Base-by-base conservation (phyloP, 441 rosid species). In the Jatropha multifida region DNA sequence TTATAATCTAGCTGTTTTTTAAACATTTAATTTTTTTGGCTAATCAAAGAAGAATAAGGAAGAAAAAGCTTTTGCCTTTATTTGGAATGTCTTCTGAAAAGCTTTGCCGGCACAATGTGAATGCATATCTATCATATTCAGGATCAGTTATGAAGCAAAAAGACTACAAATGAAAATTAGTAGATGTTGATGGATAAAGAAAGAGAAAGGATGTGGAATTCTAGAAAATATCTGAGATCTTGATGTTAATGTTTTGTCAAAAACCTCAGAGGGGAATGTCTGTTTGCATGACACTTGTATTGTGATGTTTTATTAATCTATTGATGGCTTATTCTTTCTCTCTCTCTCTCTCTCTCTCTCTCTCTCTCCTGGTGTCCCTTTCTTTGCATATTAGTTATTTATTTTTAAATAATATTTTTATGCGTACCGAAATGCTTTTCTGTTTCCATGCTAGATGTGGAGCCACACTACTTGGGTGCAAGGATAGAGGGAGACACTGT, bases 391-490 rank as follows among this genome's bases (percentile, higher is more conserved):
- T 14, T 51, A 56, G 52, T 8, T 76, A 59, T 69, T 51, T 13
- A 14, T 59, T 58, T 60, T 64, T 40, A 62, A 69, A 56, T 51
- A 72, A n/a, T 13, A 27, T 13, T 72, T 59, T 13, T 49, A 1
- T 59, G 18, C 58, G 32, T 76, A 66, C 77, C 65, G 37, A 70
- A 67, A 66, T 66, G 48, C n/a, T 69, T 76, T 75, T 69, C 55
- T 74, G 71, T 79, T 77, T 73, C 55, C 11, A 65, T 83, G 87
- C 56, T 73, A 96, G 99, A 92, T 82, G 98, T 96, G 85, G 99
- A 96, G 91, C 93, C 98, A 65, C 97, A 91, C 61, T 96, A 94
- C 70, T 79, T 89, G 18, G 99, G 98, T 73, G 96, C 99, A 68
- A 90, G 90, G 83, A 91, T 96, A 54, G 97, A 89, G 85, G 97